These are phyloP conservation scores for Copromyces sp. DNA, from an alignment of 495 filamentous ascomycete species.

Conservation along the genomic window DNA sequence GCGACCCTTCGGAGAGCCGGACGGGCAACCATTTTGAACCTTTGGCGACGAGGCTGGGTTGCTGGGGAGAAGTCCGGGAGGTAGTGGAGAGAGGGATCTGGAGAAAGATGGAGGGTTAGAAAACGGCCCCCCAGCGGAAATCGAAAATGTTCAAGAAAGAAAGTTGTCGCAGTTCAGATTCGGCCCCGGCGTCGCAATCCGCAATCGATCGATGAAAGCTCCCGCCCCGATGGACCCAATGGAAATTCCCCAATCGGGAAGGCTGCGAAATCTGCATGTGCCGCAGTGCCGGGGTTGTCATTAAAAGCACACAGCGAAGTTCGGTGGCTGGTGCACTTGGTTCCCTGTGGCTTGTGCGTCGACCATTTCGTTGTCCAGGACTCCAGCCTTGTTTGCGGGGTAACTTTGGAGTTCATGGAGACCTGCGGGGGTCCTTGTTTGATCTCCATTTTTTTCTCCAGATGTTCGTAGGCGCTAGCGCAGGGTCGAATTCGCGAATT, in stretches of 20 bases:
- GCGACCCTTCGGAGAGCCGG: constrained; percentile 15
- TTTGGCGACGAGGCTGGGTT: neutral
- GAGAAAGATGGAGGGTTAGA: neutral
- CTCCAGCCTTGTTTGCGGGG: neutral
- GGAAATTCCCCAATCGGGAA: neutral
- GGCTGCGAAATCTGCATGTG: constrained; percentile 1
- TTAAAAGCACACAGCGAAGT: neutral
- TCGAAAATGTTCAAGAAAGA: neutral
- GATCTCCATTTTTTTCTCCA: neutral
- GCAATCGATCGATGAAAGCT: neutral
- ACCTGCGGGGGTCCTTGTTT: neutral
- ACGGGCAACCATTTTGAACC: constrained; percentile 14
- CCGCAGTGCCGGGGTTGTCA: neutral
- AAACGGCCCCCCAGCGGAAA: neutral
- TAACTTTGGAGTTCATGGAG: neutral
- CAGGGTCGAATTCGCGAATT: neutral
- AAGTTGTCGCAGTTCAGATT: neutral
- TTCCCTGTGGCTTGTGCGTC: neutral
- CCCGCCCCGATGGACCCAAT: neutral
- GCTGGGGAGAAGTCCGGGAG: neutral
- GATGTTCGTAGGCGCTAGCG: neutral
- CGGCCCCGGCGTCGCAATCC: neutral
- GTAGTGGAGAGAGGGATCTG: neutral
- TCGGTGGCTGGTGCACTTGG: neutral
- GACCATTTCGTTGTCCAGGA: too few relatives aligned